Evolutionary conservation across 495 filamentous ascomycete species (phyloP), one percentile per base, ranked within the genome.

Genomic region (Aspergillus egyptiacus): DNA sequence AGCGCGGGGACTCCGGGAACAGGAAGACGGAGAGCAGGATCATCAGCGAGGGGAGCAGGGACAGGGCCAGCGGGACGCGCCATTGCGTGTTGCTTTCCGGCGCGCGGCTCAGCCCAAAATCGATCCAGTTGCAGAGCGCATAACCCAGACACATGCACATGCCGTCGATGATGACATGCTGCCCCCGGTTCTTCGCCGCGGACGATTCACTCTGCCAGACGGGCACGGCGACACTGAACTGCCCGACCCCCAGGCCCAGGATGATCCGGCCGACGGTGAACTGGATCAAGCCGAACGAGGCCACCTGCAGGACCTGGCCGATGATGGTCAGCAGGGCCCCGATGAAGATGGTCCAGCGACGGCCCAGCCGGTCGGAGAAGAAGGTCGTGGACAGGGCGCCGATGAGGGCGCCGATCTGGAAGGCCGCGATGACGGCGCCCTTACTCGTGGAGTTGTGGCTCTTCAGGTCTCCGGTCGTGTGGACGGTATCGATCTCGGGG

Each of bases 61-160:
- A 72, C 27, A 82, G 64, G 28, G 62, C 48, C 60, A 72, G 32
- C 0, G 65, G 67, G 9, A 80, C 59, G 13, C 78, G 65, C 78
- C 78, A 81, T n/a, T 70, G 64, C 9, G 69, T 53, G 11, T 58
- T 55, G 0, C 72, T 71, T 17, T 55, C 44, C 5, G 44, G 37
- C 0, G 68, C 54, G 39, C 68, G 72, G 55, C 55, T 74, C 11
- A 72, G 46, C 15, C 69, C 75, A 46, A 77, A 85, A 53, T 80
- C 77, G n/a, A 85, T 72, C 81, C 81, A 85, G 50, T 83, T 82
- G 11, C 77, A 79, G 11, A 83, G 70, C 1, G 77, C 72, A 27
- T 82, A 79, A 34, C 79, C 82, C 38, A 81, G 70, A 49, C 78
- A 81, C 55, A 76, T 77, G 58, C 65, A 76, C 10, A 75, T 62